These are phyloP conservation scores for Xylona heveae DNA, from an alignment of 495 filamentous ascomycete genomes.

Conservation along the genomic window DNA sequence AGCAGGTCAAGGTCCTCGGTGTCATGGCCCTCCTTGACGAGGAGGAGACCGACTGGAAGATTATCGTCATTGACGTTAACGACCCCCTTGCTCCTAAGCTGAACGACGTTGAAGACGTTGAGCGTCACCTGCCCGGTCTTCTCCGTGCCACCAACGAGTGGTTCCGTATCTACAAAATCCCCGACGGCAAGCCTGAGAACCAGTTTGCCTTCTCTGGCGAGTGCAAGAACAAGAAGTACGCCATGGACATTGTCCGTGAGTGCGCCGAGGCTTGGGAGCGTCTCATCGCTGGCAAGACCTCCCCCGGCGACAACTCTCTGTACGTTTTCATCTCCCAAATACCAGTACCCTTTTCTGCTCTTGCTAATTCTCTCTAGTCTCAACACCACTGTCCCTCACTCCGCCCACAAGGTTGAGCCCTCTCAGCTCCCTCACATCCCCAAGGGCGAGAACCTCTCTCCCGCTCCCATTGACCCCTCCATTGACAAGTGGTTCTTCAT, in stretches of 20 bases:
- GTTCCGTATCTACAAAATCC: slow-evolving; percentile 99
- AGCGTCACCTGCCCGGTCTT: slow-evolving; percentile 92
- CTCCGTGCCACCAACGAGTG: slow-evolving; percentile 98
- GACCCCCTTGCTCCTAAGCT: slow-evolving; percentile 92
- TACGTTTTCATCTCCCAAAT: slow-evolving; percentile 27
- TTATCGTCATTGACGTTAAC: slow-evolving; percentile 97
- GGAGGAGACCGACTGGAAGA: slow-evolving; percentile 99
- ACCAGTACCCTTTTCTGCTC: too few relatives aligned
- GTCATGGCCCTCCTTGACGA: slow-evolving; percentile 99
- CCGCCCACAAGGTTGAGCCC: slow-evolving; percentile 38
- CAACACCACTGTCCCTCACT: slow-evolving; percentile 56
- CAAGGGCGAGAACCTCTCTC: slow-evolving; percentile 47
- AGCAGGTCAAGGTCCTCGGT: slow-evolving; percentile 98
- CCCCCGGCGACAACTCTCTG: slow-evolving; percentile 57
- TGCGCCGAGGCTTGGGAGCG: slow-evolving; percentile 94
- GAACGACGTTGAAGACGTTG: slow-evolving; percentile 97
- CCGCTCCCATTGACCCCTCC: slow-evolving; percentile 81
- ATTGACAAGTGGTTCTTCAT: slow-evolving; percentile 99
- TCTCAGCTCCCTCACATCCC: slow-evolving; percentile 50
- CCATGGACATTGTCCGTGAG: slow-evolving; percentile 82
- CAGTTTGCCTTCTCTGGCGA: slow-evolving; percentile 99
- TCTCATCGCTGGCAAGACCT: slow-evolving; percentile 73
- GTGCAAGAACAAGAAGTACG: slow-evolving; percentile 99
- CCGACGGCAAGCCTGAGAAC: slow-evolving; percentile 99
- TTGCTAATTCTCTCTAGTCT: slow-evolving; percentile 33